Evolutionary conservation across 495 filamentous ascomycete genomes (phyloP).

Genomic region (Penicillium crystallinum): DNA sequence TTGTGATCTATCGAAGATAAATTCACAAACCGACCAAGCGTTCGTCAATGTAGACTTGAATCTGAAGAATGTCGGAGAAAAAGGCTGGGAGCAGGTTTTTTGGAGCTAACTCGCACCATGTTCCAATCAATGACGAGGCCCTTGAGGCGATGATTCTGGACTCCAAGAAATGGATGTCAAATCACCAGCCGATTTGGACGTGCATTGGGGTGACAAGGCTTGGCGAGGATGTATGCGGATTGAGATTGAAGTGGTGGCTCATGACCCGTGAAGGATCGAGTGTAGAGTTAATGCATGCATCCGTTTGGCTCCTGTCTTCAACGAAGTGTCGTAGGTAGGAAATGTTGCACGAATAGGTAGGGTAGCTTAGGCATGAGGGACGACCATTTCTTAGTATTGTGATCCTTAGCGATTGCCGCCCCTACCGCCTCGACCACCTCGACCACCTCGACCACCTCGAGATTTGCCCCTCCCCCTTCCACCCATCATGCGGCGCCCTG

Average conservation of each 20-base stretch:
- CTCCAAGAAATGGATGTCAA: constrained; percentile 45
- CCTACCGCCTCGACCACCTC: constrained; percentile 6
- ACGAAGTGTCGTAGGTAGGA: neutral
- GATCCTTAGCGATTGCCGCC: constrained; percentile 7
- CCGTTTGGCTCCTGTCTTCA: neutral
- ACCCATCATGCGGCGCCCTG: constrained; percentile 36
- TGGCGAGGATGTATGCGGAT: constrained; percentile 46
- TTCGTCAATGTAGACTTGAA: constrained; percentile 49
- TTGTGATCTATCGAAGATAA: constrained; percentile 32
- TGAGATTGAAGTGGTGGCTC: constrained; percentile 52
- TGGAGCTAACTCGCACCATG: constrained; percentile 45
- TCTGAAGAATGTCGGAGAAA: constrained; percentile 47
- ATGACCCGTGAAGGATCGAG: constrained; percentile 18
- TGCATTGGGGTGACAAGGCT: constrained; percentile 40
- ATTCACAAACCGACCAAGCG: constrained; percentile 48
- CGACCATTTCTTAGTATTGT: neutral
- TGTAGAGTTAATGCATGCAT: neutral
- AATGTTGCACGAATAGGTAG: neutral
- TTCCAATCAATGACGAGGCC: constrained; percentile 37
- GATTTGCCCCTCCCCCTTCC: constrained; percentile 28
- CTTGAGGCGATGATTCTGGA: constrained; percentile 39
- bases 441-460: constrained; percentile 24
- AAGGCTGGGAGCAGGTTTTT: constrained; percentile 55
- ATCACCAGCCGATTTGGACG: constrained; percentile 49
- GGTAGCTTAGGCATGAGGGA: neutral